Evolutionary conservation across 2,329 filamentous ascomycete genomes (phyloP).

Genomic region (Thielaviopsis ethacetica): DNA sequence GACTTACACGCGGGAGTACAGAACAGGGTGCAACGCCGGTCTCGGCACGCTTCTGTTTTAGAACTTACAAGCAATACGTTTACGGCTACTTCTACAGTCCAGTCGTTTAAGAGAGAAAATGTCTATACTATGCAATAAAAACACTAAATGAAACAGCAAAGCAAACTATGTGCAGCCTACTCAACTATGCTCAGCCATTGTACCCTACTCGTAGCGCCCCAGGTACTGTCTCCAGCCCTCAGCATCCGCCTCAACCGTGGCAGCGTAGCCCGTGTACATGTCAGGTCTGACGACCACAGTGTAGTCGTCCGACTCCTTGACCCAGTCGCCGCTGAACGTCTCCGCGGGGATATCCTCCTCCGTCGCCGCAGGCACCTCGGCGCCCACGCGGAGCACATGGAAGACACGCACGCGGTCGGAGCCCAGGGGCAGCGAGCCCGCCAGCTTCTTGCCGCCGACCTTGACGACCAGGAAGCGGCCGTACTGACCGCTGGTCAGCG

Average conservation of each 20-base stretch:
- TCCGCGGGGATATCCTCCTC: background rate
- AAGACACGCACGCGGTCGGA: background rate
- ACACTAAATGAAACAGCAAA: no score
- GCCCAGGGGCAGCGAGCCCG: background rate
- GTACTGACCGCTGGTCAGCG: slow-evolving; percentile 16
- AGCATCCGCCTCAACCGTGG: slow-evolving; percentile 11
- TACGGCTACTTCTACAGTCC: no score
- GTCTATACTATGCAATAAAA: no score
- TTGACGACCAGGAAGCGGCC: slow-evolving; percentile 19
- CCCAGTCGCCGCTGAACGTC: slow-evolving; percentile 19
- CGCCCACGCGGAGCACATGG: background rate
- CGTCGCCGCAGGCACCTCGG: background rate
- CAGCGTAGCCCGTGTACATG: slow-evolving; percentile 25
- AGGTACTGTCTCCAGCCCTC: slow-evolving; percentile 18
- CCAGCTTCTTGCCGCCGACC: slow-evolving; percentile 6
- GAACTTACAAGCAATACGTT: no score
- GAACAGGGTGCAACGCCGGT: no score
- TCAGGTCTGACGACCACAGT: slow-evolving; percentile 23
- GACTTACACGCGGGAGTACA: no score
- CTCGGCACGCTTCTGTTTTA: no score
- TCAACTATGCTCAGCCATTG: background rate
- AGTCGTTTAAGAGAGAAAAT: no score
- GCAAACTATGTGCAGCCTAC: no score
- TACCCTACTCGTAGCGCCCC: background rate
- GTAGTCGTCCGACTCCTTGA: slow-evolving; percentile 16